phyloP scores from a whole-genome alignment of 768 basidiomycete species.

The Boletus bicolor region DNA sequence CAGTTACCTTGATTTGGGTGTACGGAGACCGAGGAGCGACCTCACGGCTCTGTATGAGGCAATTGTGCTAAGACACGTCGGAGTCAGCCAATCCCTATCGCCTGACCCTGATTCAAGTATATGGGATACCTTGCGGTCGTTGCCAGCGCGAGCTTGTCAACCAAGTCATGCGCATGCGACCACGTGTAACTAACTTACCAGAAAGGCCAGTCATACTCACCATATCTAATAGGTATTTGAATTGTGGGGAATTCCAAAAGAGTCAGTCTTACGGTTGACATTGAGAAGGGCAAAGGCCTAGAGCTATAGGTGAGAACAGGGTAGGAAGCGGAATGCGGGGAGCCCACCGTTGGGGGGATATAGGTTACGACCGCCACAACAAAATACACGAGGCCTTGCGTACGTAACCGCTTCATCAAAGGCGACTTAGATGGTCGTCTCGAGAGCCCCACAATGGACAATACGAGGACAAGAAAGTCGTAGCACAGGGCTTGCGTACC shows the following conservation, averaged over 20 bases:
- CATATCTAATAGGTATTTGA: conserved; percentile 7
- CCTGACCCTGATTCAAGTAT: too few relatives aligned
- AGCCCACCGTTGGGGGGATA: conserved; percentile 12
- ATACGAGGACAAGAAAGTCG: conserved; percentile 19
- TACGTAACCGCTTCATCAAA: conserved; percentile 14
- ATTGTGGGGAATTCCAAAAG: not conserved
- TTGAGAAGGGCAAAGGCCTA: conserved; percentile 16
- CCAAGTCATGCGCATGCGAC: not conserved
- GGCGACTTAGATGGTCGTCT: conserved; percentile 12
- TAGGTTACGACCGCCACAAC: conserved; percentile 14
- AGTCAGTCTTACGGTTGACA: not conserved
- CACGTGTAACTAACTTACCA: conserved; percentile 7
- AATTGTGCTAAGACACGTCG: conserved; percentile 7
- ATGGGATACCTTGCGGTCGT: conserved; percentile 12
- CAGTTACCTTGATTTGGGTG: not conserved
- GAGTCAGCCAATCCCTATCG: not conserved
- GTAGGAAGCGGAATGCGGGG: too few relatives aligned
- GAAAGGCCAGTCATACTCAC: not conserved
- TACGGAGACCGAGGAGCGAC: conserved; percentile 11
- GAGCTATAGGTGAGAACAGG: not conserved
- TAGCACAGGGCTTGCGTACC: conserved; percentile 19
- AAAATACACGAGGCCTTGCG: conserved; percentile 25
- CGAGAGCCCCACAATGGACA: conserved; percentile 19
- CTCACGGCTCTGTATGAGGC: conserved; percentile 18
- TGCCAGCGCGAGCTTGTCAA: conserved; percentile 10